A percentile compares a stretch with the other conserved stretches of the same genome.
Conservation (phyloP, 2,329 filamentous ascomycete species). For the Penicillium decumbens region DNA sequence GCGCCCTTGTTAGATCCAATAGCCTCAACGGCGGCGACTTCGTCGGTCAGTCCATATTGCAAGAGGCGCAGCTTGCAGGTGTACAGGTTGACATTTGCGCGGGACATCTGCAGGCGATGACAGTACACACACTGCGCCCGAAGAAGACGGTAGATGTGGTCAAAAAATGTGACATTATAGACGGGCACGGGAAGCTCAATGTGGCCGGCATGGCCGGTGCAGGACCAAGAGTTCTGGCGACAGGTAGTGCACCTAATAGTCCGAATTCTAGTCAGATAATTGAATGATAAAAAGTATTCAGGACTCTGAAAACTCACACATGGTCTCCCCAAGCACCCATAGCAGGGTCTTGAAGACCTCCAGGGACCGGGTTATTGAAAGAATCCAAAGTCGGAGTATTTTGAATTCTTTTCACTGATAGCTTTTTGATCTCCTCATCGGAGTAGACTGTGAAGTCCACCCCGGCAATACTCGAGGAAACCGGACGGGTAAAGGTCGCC, state of each 20-base stretch:
- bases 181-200: constrained; percentile 90
- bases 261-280: constrained; percentile 18
- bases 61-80: constrained; percentile 80
- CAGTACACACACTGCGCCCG: constrained; percentile 89
- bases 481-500: constrained; percentile 61
- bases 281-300: constrained; percentile 7
- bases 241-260: constrained; percentile 78
- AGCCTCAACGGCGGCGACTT: constrained; percentile 58
- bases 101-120: constrained; percentile 74
- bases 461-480: constrained; percentile 75
- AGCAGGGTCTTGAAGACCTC: constrained; percentile 87
- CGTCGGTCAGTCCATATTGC: constrained; percentile 73
- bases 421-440: constrained; percentile 72
- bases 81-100: constrained; percentile 70
- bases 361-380: constrained; percentile 80
- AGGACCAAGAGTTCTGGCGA: constrained; percentile 72
- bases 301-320: constrained; percentile 53
- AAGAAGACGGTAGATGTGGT: constrained; percentile 79
- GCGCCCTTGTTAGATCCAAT: constrained; percentile 44
- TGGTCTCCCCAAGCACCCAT: constrained; percentile 85
- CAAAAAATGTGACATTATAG: constrained; percentile 95
- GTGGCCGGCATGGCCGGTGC: constrained; percentile 89
- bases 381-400: constrained; percentile 93
- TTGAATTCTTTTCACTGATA: constrained; percentile 91
- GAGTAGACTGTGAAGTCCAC: constrained; percentile 88